Percentiles rank a stretch among this genome's conserved stretches.
Evolutionary conservation across 2,329 filamentous ascomycete genomes (phyloP).

Genomic region (Colletotrichum liriopes): DNA sequence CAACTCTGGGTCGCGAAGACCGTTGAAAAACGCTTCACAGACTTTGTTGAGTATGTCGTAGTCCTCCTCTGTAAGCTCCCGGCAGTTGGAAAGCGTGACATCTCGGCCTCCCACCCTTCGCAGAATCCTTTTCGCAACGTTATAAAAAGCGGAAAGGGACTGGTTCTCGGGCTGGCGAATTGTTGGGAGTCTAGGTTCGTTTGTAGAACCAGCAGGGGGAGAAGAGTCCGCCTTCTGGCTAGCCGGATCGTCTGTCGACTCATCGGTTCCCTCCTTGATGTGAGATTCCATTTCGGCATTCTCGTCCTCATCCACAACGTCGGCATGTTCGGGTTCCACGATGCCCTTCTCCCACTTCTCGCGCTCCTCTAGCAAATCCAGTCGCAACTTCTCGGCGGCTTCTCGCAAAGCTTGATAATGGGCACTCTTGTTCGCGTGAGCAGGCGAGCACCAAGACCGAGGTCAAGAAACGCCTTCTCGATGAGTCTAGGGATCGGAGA

Average conservation of each 20-base stretch:
- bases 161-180: constrained; percentile 61
- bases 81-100: constrained; percentile 62
- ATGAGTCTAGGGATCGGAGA: constrained; percentile 81
- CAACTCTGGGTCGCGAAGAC: constrained; percentile 65
- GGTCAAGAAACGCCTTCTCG: constrained; percentile 81
- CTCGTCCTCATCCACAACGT: constrained; percentile 52
- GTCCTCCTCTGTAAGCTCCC: constrained; percentile 61
- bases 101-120: constrained; percentile 66
- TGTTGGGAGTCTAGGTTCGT: constrained; percentile 33
- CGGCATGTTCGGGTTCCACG: constrained; percentile 54
- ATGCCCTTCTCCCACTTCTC: constrained; percentile 79
- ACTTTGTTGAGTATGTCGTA: constrained; percentile 66
- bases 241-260: constrained; percentile 18
- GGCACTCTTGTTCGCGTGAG: constrained; percentile 86
- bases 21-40: constrained; percentile 68
- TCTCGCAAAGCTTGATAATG: constrained; percentile 89
- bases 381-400: constrained; percentile 73
- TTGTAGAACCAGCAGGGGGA: not conserved
- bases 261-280: constrained; percentile 18
- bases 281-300: constrained; percentile 12
- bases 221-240: not conserved
- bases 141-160: constrained; percentile 63
- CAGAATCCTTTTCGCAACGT: constrained; percentile 64
- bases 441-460: constrained; percentile 82
- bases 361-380: constrained; percentile 75